Conservation (phyloP, 306 rosid genomes). For the Parietaria judaica region DNA sequence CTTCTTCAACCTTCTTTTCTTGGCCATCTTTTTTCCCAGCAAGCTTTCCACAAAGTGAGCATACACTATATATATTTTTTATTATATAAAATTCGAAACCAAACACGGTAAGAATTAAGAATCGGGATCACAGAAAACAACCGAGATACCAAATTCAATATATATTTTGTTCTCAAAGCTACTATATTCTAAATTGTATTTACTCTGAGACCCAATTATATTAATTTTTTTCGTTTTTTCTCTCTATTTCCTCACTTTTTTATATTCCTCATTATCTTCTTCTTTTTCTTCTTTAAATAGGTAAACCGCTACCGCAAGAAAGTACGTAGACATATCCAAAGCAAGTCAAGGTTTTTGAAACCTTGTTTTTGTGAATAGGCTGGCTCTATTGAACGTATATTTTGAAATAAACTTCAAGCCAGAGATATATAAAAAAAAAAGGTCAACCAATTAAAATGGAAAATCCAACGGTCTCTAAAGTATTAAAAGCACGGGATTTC, state of each 20-base stretch:
- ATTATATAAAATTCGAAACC: background rate
- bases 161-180: conserved; percentile 35
- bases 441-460: background rate
- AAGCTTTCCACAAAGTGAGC: conserved; percentile 19
- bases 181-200: too few relatives aligned
- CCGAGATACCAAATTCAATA: conserved; percentile 38
- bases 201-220: too few relatives aligned
- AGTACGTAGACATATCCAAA: too few relatives aligned
- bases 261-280: too few relatives aligned
- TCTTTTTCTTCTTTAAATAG: too few relatives aligned
- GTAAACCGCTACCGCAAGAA: too few relatives aligned
- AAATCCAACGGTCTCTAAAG: background rate
- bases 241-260: too few relatives aligned
- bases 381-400: background rate
- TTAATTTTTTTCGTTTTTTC: too few relatives aligned
- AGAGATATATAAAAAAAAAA: background rate
- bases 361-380: background rate
- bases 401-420: too few relatives aligned
- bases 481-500: too few relatives aligned
- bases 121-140: too few relatives aligned
- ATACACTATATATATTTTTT: conserved; percentile 15
- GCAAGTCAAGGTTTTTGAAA: background rate
- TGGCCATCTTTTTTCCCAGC: conserved; percentile 19
- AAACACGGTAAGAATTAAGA: too few relatives aligned
- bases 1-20: conserved; percentile 30